These are phyloP conservation scores for Solanum chiquidenum DNA, from an alignment of 257 asterid genomes.

Conservation along the genomic window DNA sequence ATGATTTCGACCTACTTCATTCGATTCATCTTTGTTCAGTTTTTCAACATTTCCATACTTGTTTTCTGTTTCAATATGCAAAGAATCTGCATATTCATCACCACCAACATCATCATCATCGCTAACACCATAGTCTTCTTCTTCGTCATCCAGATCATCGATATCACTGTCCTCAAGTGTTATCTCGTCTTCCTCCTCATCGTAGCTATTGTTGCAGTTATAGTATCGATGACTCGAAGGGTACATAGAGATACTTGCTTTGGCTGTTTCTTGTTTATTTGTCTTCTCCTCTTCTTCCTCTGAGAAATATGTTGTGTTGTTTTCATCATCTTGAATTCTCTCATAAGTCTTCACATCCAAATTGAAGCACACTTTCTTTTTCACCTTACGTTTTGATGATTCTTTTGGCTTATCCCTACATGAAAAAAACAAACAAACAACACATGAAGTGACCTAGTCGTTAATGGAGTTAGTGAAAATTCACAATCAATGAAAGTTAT, in stretches of 20 bases:
- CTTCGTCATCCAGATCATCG: constrained; percentile 20
- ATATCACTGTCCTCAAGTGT: constrained; percentile 26
- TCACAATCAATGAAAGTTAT: not conserved
- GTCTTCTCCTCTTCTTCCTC: constrained; percentile 30
- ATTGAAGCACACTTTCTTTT: constrained; percentile 70
- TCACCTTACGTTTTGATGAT: constrained; percentile 24
- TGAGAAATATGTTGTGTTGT: constrained; percentile 6
- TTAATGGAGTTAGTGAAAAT: not conserved
- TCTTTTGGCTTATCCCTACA: constrained; percentile 41
- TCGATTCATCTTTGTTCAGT: constrained; percentile 5
- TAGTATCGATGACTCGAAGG: constrained; percentile 50
- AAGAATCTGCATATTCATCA: not conserved
- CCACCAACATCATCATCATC: constrained; percentile 19
- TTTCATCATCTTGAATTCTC: constrained; percentile 36
- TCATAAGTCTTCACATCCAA: constrained; percentile 58
- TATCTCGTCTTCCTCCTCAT: constrained; percentile 38
- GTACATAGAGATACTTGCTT: constrained; percentile 2
- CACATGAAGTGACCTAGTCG: not conserved
- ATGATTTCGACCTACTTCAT: constrained; percentile 6
- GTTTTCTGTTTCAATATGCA: constrained; percentile 4
- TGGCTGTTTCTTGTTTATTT: constrained; percentile 13
- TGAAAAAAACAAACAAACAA: not conserved
- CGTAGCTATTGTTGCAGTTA: constrained; percentile 31
- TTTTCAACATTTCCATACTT: constrained; percentile 1
- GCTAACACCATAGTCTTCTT: constrained; percentile 15